These are phyloP conservation scores for Capronia epimyces DNA, from an alignment of 2,329 filamentous ascomycete genomes.

Conservation along the genomic window DNA sequence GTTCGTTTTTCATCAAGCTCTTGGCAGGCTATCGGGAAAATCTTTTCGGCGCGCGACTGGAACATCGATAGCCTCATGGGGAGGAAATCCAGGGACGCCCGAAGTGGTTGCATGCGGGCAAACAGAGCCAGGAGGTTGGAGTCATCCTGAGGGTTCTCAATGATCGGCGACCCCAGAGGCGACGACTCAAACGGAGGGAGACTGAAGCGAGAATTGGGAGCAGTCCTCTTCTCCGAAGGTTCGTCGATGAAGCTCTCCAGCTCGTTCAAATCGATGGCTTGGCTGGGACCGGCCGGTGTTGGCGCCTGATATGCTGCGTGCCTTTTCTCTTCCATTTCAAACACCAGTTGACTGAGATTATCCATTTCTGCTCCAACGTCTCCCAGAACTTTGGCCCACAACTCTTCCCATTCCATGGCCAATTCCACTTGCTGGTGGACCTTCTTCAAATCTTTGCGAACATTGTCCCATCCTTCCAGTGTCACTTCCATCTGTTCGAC, in stretches of 20 bases:
- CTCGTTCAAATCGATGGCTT: conserved; percentile 72
- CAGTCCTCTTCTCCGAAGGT: conserved; percentile 52
- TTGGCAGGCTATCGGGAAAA: conserved; percentile 86
- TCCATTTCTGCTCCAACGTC: conserved; percentile 89
- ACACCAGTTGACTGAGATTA: conserved; percentile 71
- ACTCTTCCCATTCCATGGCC: conserved; percentile 97
- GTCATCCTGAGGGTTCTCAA: conserved; percentile 65
- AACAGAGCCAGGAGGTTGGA: conserved; percentile 84
- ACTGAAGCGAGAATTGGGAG: conserved; percentile 58
- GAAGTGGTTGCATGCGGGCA: conserved; percentile 87
- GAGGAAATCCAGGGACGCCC: conserved; percentile 88
- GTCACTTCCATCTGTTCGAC: conserved; percentile 88
- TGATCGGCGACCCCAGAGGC: conserved; percentile 37
- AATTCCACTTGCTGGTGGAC: conserved; percentile 91
- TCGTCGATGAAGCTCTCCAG: conserved; percentile 92
- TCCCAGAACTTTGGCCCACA: conserved; percentile 89
- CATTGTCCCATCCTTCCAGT: conserved; percentile 74
- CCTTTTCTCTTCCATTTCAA: conserved; percentile 95
- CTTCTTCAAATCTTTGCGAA: conserved; percentile 67
- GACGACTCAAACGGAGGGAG: conserved; percentile 53
- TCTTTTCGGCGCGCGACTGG: conserved; percentile 65
- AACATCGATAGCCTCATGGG: conserved; percentile 92
- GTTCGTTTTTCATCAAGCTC: conserved; percentile 73
- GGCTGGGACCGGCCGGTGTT: conserved; percentile 55
- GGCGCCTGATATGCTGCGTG: conserved; percentile 67